A percentile compares a stretch with the other conserved stretches of the same genome.
Evolutionary conservation across 306 rosid genomes (phyloP).

Genomic region (Dalbergia cultrata): DNA sequence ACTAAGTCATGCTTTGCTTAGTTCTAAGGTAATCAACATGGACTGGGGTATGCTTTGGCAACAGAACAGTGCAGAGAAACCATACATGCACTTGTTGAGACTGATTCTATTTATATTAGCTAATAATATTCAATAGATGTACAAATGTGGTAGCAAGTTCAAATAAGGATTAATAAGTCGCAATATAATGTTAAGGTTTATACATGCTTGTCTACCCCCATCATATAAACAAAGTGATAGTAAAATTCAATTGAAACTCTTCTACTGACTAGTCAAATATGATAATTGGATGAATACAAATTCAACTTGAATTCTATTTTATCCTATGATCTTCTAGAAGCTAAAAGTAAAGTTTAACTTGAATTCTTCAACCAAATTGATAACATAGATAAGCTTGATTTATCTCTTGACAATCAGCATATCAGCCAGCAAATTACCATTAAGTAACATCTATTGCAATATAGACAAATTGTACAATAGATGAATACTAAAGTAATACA

Average conservation of each 20-base stretch:
- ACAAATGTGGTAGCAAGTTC: slow-evolving; percentile 1
- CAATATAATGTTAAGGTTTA: too few relatives aligned
- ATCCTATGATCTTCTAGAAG: too few relatives aligned
- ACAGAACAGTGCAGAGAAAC: slow-evolving; percentile 32
- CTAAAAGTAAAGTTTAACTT: too few relatives aligned
- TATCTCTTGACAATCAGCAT: too few relatives aligned
- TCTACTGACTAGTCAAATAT: too few relatives aligned
- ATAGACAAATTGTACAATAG: slow-evolving; percentile 35
- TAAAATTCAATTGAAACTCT: too few relatives aligned
- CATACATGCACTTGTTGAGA: not conserved
- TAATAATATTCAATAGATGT: not conserved
- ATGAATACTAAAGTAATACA: slow-evolving; percentile 31
- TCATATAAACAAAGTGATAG: too few relatives aligned
- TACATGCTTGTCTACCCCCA: not conserved
- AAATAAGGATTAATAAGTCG: not conserved
- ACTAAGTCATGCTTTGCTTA: slow-evolving; percentile 44
- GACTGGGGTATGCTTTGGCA: slow-evolving; percentile 1
- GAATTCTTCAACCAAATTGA: too few relatives aligned
- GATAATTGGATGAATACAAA: too few relatives aligned
- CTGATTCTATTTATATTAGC: not conserved
- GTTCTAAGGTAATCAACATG: slow-evolving; percentile 22
- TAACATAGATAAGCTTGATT: too few relatives aligned
- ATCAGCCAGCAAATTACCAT: not conserved
- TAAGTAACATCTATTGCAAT: slow-evolving; percentile 3
- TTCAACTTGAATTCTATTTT: too few relatives aligned